Base-by-base conservation (phyloP, 2,329 filamentous ascomycete species). In the Grosmannia clavigera region DNA sequence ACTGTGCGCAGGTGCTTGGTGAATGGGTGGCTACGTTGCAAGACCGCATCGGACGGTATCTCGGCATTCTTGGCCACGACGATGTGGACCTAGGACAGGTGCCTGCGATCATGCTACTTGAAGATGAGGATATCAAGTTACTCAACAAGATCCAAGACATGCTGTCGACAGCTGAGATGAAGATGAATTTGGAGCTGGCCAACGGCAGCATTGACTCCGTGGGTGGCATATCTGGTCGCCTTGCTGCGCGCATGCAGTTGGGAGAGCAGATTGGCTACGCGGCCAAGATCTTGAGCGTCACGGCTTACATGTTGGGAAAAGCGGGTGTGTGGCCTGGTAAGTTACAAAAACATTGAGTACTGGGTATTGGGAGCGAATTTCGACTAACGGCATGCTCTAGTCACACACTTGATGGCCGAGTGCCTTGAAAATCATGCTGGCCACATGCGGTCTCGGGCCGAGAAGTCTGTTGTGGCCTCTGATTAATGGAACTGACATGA, bases 21-120 rank as follows among this genome's bases (percentile, higher is more conserved):
- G 92, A 97, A 72, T 99, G 92, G 92, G 82, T 94, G 50, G 88
- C 89, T 5, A 94, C 91, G 1, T 83, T 97, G 3, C 94, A 99
- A 71, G 92, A 96, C 68, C 87, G 94, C 10, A 88, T 96, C n/a
- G 92, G 92, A 0, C 84, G 85, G 5, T 95, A 94, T 67, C 73
- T 97, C 6, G 92, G 92, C 5, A 84, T 96, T 6, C 80, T 97
- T 1, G 92, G 92, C 14, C 86, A 87, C 61, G 88, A 95, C 64
- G 81, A 87, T 0, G 82, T 94, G 40, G 90, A 96, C 67, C 80
- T 90, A 58, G 78, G 79, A 0, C 86, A 92, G 65, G 88, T 95
- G 9, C 90, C 91, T 2, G 90, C 86, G 2, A 87, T 95, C 60
- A 90, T 96, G 83, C 81, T 96, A 4, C 78, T 97, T 1, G 92